Conservation (phyloP, 768 basidiomycete species). For the Hemileccinum impolitum region DNA sequence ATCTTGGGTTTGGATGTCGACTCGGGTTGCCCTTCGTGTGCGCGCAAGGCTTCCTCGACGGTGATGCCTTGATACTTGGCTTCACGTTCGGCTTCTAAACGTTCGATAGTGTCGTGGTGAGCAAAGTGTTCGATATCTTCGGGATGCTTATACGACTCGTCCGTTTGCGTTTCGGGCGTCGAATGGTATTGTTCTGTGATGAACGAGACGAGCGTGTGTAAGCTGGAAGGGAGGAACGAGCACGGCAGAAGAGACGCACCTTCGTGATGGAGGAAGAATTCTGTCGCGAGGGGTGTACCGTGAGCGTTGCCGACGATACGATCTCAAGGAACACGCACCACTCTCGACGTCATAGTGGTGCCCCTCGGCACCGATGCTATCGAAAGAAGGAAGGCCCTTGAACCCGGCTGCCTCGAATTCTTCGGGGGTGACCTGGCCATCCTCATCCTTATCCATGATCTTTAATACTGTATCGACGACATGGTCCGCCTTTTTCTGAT, state of each 20-base stretch:
- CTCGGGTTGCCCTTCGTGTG: conserved; percentile 42
- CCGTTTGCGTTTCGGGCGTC: conserved; percentile 96
- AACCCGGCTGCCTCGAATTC: conserved; percentile 75
- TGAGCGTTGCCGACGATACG: conserved; percentile 1
- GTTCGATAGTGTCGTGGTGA: conserved; percentile 84
- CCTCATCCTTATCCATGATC: conserved; percentile 67
- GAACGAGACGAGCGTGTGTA: too few species aligned
- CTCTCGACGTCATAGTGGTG: conserved; percentile 93
- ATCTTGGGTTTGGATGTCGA: conserved; percentile 46
- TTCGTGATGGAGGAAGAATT: conserved; percentile 98
- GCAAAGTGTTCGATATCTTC: conserved; percentile 93
- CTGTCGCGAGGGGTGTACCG: conserved; percentile 33
- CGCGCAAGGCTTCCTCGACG: conserved; percentile 62
- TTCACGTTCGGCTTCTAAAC: conserved; percentile 77
- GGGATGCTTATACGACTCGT: conserved; percentile 90
- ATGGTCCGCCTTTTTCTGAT: conserved; percentile 76
- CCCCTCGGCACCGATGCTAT: conserved; percentile 80
- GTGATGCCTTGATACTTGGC: conserved; percentile 80
- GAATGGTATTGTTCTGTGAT: conserved; percentile 81
- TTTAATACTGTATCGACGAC: conserved; percentile 72
- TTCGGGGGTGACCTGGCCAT: conserved; percentile 63
- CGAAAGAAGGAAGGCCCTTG: conserved; percentile 78
- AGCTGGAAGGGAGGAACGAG: not conserved
- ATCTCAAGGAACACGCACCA: conserved; percentile 47
- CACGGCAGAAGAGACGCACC: conserved; percentile 42